These are phyloP conservation scores for Hypseocharis bilobata DNA, from an alignment of 441 rosid species.

Conservation along the genomic window DNA sequence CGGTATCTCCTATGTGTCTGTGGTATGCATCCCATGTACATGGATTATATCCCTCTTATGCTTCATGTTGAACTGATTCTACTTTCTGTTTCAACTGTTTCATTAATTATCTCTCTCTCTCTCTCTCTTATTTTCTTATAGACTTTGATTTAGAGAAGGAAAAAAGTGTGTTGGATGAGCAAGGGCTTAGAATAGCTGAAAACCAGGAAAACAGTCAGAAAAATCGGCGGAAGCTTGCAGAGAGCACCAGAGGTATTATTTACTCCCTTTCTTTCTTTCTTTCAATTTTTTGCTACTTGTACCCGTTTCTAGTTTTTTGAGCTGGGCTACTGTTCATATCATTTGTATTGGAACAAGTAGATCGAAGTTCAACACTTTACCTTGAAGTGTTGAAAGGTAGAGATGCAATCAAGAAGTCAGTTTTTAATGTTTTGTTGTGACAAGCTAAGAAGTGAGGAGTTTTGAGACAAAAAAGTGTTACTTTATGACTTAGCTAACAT, in stretches of 20 bases:
- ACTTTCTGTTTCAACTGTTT: neutral
- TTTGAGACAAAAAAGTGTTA: neutral
- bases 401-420: neutral
- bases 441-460: neutral
- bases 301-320: neutral
- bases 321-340: neutral
- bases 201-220: slow-evolving; percentile 93
- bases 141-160: slow-evolving; percentile 98
- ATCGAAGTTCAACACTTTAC: neutral
- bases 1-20: neutral
- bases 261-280: neutral
- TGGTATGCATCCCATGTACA: neutral
- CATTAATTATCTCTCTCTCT: neutral
- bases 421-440: neutral
- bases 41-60: neutral
- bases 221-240: slow-evolving; percentile 93
- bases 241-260: slow-evolving; percentile 81
- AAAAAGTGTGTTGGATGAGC: slow-evolving; percentile 78
- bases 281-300: neutral
- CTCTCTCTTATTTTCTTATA: slow-evolving; percentile 19
- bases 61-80: neutral
- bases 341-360: slow-evolving; percentile 3
- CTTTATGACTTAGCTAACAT: neutral
- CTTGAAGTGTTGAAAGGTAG: neutral
- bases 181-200: slow-evolving; percentile 90